Percentiles rank a stretch among this genome's conserved stretches.
Evolutionary conservation across 495 filamentous ascomycete genomes (phyloP).

Genomic region (Penicillium antarcticum): DNA sequence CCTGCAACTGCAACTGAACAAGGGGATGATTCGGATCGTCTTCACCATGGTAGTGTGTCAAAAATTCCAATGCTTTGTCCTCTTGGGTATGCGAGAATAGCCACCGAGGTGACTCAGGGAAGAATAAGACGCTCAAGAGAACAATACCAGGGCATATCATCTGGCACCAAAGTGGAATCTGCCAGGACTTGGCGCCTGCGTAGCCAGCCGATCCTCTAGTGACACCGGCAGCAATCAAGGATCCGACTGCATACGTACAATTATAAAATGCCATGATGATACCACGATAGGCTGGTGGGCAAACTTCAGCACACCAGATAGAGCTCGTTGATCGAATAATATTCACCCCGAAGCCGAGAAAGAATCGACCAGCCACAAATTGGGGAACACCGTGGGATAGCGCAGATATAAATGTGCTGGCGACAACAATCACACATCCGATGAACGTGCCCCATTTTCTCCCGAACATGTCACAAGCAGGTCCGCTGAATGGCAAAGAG

Average conservation of each 20-base stretch:
- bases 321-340: conserved; percentile 65
- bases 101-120: conserved; percentile 42
- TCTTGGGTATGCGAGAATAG: conserved; percentile 49
- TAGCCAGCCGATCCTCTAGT: conserved; percentile 20
- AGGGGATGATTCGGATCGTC: conserved; percentile 47
- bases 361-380: conserved; percentile 72
- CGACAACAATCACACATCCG: conserved; percentile 52
- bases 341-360: conserved; percentile 69
- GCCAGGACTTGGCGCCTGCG: conserved; percentile 43
- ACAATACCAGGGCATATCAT: conserved; percentile 51
- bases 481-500: conserved; percentile 57
- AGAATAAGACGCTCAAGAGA: conserved; percentile 20
- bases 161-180: conserved; percentile 60
- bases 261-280: conserved; percentile 62
- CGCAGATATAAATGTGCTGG: conserved; percentile 50
- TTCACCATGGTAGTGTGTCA: conserved; percentile 58
- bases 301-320: conserved; percentile 68
- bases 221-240: conserved; percentile 28
- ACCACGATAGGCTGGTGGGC: conserved; percentile 66
- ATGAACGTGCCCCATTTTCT: conserved; percentile 59
- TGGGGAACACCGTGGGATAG: conserved; percentile 33
- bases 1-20: conserved; percentile 57
- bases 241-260: conserved; percentile 59
- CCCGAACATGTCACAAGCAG: conserved; percentile 53
- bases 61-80: conserved; percentile 49